phyloP scores from a whole-genome alignment of 1,284 basidiomycete species.

The Ustilago curta region DNA sequence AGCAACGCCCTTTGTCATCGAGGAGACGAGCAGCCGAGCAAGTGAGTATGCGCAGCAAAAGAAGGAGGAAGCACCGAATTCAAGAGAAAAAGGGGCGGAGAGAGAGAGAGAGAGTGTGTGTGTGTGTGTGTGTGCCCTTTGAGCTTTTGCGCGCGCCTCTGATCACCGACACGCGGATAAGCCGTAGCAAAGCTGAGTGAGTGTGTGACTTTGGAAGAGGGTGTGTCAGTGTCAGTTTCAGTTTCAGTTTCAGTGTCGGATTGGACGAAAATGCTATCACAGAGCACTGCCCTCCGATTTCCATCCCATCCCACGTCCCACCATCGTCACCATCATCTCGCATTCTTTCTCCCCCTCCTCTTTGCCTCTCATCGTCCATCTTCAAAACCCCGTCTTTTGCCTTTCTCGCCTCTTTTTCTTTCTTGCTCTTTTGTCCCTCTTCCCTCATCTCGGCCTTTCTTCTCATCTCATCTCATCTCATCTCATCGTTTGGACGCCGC shows the following conservation, averaged over 20 bases:
- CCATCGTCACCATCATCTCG: not conserved
- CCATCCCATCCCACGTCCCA: not conserved
- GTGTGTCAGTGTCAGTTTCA: too few relatives aligned
- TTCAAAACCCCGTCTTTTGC: constrained; percentile 1
- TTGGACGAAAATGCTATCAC: too few relatives aligned
- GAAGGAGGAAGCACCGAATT: too few relatives aligned
- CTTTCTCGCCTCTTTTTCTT: not conserved
- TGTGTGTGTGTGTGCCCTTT: too few relatives aligned
- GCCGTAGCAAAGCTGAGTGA: not conserved
- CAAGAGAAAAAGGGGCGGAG: too few relatives aligned
- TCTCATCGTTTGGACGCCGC: constrained; percentile 10
- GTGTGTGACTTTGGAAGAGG: not conserved
- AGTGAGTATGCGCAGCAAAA: not conserved
- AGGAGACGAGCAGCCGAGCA: not conserved
- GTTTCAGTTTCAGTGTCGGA: not conserved
- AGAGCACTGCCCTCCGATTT: too few relatives aligned
- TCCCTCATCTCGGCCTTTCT: not conserved
- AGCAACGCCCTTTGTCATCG: not conserved
- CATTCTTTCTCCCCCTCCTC: not conserved
- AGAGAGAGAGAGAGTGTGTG: too few relatives aligned
- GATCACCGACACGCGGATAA: too few relatives aligned
- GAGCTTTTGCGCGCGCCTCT: too few relatives aligned
- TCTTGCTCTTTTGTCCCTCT: not conserved
- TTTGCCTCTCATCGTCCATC: constrained; percentile 1
- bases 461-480: constrained; percentile 9